phyloP scores from a whole-genome alignment of 331 rosid genomes.

The Saraca asoca region DNA sequence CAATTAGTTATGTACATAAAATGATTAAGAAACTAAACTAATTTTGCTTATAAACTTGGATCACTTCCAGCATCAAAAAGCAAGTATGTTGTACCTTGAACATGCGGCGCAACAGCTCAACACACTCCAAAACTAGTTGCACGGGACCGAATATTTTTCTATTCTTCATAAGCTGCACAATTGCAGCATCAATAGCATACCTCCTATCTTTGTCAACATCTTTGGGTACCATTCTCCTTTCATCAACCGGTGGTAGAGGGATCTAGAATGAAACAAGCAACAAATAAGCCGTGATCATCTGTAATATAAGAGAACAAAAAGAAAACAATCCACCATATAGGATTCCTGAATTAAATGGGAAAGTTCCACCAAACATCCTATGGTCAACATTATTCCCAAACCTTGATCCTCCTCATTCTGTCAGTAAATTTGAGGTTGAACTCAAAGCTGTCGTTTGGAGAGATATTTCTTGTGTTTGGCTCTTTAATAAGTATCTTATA shows the following conservation, averaged over 20 bases:
- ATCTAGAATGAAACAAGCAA: constrained; percentile 44
- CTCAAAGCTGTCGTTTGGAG: constrained; percentile 55
- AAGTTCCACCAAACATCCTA: no score
- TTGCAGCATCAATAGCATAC: constrained; percentile 85
- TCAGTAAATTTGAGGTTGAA: constrained; percentile 81
- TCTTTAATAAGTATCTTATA: no score
- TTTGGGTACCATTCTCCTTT: constrained; percentile 74
- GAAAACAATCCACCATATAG: not conserved
- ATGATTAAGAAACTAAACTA: constrained; percentile 6
- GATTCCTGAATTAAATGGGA: not conserved
- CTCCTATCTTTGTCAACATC: constrained; percentile 89
- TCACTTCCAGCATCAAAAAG: not conserved
- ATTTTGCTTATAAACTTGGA: not conserved
- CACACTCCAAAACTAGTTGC: constrained; percentile 77
- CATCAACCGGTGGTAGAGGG: constrained; percentile 82
- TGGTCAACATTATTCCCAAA: constrained; percentile 23
- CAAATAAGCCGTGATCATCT: not conserved
- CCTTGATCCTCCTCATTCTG: constrained; percentile 85
- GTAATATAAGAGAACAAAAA: not conserved
- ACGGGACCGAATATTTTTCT: constrained; percentile 73
- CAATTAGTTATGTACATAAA: constrained; percentile 17
- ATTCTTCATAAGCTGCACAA: constrained; percentile 85
- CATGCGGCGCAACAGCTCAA: constrained; percentile 76
- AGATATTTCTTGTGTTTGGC: constrained; percentile 63
- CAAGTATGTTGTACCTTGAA: constrained; percentile 61